Base-by-base conservation (phyloP, 2,329 filamentous ascomycete genomes). In the Pseudogymnoascus sp. region DNA sequence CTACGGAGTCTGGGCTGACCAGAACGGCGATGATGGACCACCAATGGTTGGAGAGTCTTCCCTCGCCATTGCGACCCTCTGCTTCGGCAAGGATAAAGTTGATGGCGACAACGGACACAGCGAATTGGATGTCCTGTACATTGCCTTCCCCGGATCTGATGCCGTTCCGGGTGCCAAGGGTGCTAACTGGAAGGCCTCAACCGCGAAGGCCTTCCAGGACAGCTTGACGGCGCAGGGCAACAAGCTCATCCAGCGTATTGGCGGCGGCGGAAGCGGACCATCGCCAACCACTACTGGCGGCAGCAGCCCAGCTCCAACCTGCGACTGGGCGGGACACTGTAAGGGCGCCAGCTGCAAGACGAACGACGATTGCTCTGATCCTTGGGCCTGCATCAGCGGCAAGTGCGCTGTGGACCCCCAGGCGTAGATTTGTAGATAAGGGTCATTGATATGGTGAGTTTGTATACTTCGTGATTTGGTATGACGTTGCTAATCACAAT, bases 1-100 rank as follows among this genome's bases (percentile, higher is more conserved):
- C 65, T 86, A 86, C 68, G 83, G 82, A 9, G 73, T 86, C 59
- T 87, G 82, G 83, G 84, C 83, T 19, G 83, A 87, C 65, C 80
- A 79, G 35, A 86, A 87, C 64, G 84, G 83, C 45, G 81, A 78
- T 58, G 78, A 80, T 59, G 77, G 78, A 2, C 63, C 69, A 5
- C 69, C 76, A 60, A 74, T 80, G 23, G 72, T 81, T 65, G 84
- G 84, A 38, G 84, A 87, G 66, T 78, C 81, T 0, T 81, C 81
- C 25, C 79, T 87, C 65, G 79, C 82, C 1, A 75, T 87, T 6
- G 84, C 81, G 2, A 81, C 82, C 33, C 74, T 80, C 19, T 87
- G 84, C 70, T 87, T 79, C 68, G 82, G 82, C 2, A 55, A 55
- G 28, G 72, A 75, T 5, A 69, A 69, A 1, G 74, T 88, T 33